These are phyloP conservation scores for Priceomyces castillae DNA, from an alignment of 805 yeast species.

Conservation along the genomic window DNA sequence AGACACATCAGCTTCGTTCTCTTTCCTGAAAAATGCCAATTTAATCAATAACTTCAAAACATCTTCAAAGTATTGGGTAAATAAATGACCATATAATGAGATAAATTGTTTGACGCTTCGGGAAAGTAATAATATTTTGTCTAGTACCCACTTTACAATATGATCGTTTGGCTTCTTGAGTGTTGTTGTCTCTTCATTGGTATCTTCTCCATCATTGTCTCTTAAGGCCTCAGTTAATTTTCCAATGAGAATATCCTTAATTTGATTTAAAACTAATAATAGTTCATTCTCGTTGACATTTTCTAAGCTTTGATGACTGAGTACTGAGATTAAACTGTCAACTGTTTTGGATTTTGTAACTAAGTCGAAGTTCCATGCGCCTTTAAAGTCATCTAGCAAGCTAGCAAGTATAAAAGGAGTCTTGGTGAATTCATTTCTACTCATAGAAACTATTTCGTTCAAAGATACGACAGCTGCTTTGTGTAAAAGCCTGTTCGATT, in stretches of 20 bases:
- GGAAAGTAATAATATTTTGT: constrained; percentile 52
- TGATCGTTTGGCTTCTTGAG: constrained; percentile 30
- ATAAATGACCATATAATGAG: constrained; percentile 31
- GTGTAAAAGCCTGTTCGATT: constrained; percentile 61
- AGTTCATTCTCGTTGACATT: constrained; percentile 10
- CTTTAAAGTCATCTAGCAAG: constrained; percentile 28
- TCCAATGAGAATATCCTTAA: constrained; percentile 21
- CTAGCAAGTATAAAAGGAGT: constrained; percentile 31
- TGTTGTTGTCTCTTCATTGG: constrained; percentile 11
- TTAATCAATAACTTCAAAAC: constrained; percentile 39
- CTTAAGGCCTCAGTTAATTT: constrained; percentile 23
- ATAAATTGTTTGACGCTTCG: constrained; percentile 23
- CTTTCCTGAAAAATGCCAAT: constrained; percentile 38
- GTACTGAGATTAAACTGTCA: constrained; percentile 32
- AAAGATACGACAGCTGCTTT: constrained; percentile 60
- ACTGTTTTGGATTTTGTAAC: constrained; percentile 71
- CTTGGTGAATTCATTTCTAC: constrained; percentile 36
- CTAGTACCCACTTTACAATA: constrained; percentile 57
- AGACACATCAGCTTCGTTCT: constrained; percentile 19
- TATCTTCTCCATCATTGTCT: constrained; percentile 20
- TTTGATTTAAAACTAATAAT: constrained; percentile 17
- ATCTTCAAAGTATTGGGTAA: constrained; percentile 29
- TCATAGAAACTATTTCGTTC: constrained; percentile 36
- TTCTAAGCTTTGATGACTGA: constrained; percentile 20
- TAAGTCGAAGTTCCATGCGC: constrained; percentile 71